Evolutionary conservation across 2,329 filamentous ascomycete species (phyloP), one percentile per base, ranked within the genome.

Genomic region (Diaporthe australafricana): DNA sequence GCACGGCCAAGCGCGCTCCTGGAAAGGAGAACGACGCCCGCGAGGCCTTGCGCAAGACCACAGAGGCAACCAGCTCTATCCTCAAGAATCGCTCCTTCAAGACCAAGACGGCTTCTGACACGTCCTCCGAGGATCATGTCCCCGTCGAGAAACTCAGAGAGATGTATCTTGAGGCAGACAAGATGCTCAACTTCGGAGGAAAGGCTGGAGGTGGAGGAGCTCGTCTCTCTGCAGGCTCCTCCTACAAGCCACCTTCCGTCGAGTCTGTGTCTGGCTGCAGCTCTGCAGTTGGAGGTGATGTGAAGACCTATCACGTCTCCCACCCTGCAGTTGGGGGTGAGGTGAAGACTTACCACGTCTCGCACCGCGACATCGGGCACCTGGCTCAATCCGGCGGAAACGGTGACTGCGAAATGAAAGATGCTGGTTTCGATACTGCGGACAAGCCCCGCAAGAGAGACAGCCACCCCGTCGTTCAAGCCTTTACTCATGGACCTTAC

Each of bases 11-110:
- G 8, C 32, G 42, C 16, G 69, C 72, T 12, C 50, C 70, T 2
- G 70, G 65, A 53, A 72, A 73, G 57, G 70, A 72, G 65, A 73
- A 70, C 35, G 62, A 66, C 32, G 48, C 70, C n/a, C 68, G 62
- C 5, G 40, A 66, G 3, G 32, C 35, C 35, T 20, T 47, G 25
- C 66, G 53, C 22, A 65, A 65, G 69, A 50, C 65, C 27, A 73
- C 38, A 52, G 35, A 45, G n/a, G 55, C 70, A 50, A 66, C 62
- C 17, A 72, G 66, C 66, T 73, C 65, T 35, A 69, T 70, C 35
- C 65, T 66, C 11, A 45, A 72, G 70, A 55, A 73, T 25, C 55
- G 56, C 25, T 57, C 65, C 20, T 53, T 62, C 60, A 72, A 68
- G 35, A 67, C 55, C 45, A 72, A 66, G 57, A 56, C 72, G 8